These are phyloP conservation scores for Lasiodiplodia theobromae DNA, from an alignment of 2,329 filamentous ascomycete genomes.

Conservation along the genomic window DNA sequence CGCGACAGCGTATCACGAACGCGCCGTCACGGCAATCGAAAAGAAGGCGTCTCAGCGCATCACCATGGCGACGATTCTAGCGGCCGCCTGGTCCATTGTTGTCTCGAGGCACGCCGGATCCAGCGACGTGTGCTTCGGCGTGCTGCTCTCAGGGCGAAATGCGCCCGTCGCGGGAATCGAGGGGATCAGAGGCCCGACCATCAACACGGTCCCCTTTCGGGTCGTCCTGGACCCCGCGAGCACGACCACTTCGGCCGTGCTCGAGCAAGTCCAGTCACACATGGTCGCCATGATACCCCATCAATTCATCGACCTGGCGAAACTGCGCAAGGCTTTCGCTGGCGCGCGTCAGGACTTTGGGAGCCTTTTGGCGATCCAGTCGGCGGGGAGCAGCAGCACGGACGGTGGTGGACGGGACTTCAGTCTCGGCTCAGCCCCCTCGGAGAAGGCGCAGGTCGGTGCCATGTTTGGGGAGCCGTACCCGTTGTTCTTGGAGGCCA, in stretches of 20 bases:
- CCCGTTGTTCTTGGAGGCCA: too few relatives aligned
- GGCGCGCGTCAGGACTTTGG: too few relatives aligned
- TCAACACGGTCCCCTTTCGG: constrained; percentile 10
- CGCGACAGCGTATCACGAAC: too few relatives aligned
- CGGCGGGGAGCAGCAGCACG: too few relatives aligned
- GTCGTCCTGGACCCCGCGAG: background rate
- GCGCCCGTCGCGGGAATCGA: constrained; percentile 43
- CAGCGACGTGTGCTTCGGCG: constrained; percentile 52
- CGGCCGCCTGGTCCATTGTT: constrained; percentile 49
- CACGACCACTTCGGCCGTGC: background rate
- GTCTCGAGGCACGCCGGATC: constrained; percentile 44
- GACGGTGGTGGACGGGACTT: too few relatives aligned
- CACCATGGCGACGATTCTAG: constrained; percentile 42
- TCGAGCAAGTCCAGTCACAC: background rate
- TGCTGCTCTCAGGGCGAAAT: constrained; percentile 52
- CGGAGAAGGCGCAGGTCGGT: too few relatives aligned
- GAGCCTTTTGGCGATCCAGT: too few relatives aligned
- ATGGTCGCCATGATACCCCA: too few relatives aligned
- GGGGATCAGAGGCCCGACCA: constrained; percentile 46
- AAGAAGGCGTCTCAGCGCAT: constrained; percentile 5
- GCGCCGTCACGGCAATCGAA: background rate
- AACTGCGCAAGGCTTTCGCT: too few relatives aligned
- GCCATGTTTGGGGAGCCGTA: too few relatives aligned
- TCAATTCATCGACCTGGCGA: too few relatives aligned
- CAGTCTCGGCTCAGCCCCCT: too few relatives aligned